Evolutionary conservation across 768 basidiomycete genomes (phyloP).

Genomic region (Tulasnella sp.): DNA sequence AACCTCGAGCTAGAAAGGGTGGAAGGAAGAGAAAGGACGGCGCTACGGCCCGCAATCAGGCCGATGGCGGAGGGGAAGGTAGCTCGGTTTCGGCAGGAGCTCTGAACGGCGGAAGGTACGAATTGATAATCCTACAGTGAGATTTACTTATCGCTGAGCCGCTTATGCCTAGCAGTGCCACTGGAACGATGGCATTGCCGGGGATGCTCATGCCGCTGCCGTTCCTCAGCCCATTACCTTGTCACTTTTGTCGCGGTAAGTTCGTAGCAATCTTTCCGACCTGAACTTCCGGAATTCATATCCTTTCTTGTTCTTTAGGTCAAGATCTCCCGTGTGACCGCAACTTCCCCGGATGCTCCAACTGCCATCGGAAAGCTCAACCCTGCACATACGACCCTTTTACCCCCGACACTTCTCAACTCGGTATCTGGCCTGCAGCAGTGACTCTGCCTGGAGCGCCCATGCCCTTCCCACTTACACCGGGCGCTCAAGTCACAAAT

Average conservation of each 20-base stretch:
- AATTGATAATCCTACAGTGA: background rate
- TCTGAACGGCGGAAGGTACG: background rate
- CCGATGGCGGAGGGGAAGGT: background rate
- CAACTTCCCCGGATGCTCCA: conserved; percentile 1
- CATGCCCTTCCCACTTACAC: background rate
- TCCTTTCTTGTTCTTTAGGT: background rate
- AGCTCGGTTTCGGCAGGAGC: background rate
- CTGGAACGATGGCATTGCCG: background rate
- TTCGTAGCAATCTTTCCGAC: background rate
- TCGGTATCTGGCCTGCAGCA: conserved; percentile 7
- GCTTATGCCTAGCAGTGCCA: background rate
- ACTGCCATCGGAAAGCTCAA: background rate
- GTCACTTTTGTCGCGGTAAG: conserved; percentile 8
- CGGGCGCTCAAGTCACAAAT: background rate
- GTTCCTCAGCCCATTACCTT: conserved; percentile 8
- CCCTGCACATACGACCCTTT: conserved; percentile 10
- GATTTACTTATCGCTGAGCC: too few relatives aligned
- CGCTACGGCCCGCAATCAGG: background rate
- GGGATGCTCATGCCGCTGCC: conserved; percentile 10
- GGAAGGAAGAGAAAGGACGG: conserved; percentile 10
- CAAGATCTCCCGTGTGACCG: conserved; percentile 9
- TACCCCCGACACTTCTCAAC: background rate
- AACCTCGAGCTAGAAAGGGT: conserved; percentile 1
- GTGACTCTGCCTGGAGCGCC: background rate
- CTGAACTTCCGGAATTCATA: background rate